phyloP scores from a whole-genome alignment of 116 monocot species.

The Zostera marina region DNA sequence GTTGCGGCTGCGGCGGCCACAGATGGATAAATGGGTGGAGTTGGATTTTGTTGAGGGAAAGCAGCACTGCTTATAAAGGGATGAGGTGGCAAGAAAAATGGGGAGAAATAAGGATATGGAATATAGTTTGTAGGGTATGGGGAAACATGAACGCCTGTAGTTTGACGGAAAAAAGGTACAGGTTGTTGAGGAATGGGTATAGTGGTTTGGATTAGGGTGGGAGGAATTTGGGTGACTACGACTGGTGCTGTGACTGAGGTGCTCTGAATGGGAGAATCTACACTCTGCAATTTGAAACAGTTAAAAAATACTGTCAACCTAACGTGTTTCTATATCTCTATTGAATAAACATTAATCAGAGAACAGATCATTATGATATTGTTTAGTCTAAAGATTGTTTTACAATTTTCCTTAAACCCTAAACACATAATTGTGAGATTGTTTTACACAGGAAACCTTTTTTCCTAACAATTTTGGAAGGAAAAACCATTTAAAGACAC shows the following conservation, averaged over 20 bases:
- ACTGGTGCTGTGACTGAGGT: slow-evolving; percentile 23
- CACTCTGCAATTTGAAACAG: slow-evolving; percentile 24
- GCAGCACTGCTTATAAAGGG: slow-evolving; percentile 48
- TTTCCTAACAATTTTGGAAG: too few relatives aligned
- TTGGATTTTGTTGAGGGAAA: slow-evolving; percentile 62
- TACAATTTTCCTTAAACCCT: too few relatives aligned
- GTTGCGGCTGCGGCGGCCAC: slow-evolving; percentile 18
- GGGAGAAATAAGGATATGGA: slow-evolving; percentile 59
- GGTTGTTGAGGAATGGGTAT: slow-evolving; percentile 46
- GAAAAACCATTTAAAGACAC: too few relatives aligned
- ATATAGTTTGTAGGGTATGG: slow-evolving; percentile 71
- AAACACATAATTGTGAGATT: too few relatives aligned
- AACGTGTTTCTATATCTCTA: too few relatives aligned
- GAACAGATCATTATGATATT: too few relatives aligned
- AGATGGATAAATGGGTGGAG: slow-evolving; percentile 43
- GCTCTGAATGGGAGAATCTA: slow-evolving; percentile 22
- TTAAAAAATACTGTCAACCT: too few relatives aligned
- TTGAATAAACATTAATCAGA: too few relatives aligned
- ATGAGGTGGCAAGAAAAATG: slow-evolving; percentile 65
- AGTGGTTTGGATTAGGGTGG: slow-evolving; percentile 34
- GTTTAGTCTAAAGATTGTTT: too few relatives aligned
- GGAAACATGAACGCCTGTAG: slow-evolving; percentile 54
- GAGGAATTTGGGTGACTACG: slow-evolving; percentile 18
- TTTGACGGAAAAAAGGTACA: slow-evolving; percentile 62
- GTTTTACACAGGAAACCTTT: too few relatives aligned